Evolutionary conservation across 2,329 filamentous ascomycete genomes (phyloP), one percentile per base, ranked within the genome.

Genomic region (Thelonectria olida): DNA sequence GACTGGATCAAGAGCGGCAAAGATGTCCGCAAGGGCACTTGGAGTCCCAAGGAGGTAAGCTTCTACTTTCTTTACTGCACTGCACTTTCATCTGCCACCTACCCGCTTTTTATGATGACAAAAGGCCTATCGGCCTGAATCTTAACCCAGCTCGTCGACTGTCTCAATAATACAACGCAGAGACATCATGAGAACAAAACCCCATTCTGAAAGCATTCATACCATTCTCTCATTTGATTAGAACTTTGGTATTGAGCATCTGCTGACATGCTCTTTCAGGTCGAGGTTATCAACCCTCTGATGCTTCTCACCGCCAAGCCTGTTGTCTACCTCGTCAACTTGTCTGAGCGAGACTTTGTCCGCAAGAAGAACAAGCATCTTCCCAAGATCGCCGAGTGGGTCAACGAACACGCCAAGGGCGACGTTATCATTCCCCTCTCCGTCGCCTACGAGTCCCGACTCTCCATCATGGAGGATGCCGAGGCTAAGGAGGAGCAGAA

Each of bases 131-230:
- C 81, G 20, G 86, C 92, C 93, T 94, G 91, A 91, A 93, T 86
- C 85, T 91, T 94, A 97, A 92, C 96, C 96, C 96, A 99, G 96
- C 96, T 99, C 96, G 91, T 97, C 90, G 95, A 98, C 90, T 88
- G 86, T 88, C 91, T 92, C 89, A 86, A 78, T 82, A 80, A 17
- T 82, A 82, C 81, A 88, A 92, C 88, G 86, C 85, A 92, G 91
- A 85, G 70, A 84, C 85, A 87, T 88, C 77, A 81, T 97, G 95
- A 96, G 93, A 97, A 90, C 23, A 61, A 85, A 92, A 84, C 82
- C 87, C 85, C 81, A 82, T 78, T 88, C 91, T 93, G 91, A 92
- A 80, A 69, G 61, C 62, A 72, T 54, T 55, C 10, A 56, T 65
- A 62, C 54, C 51, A 41, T 47, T 39, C 15, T 34, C 10, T 48